These are phyloP conservation scores for Leucosporidium scottii DNA, from an alignment of 768 basidiomycete genomes.

Conservation along the genomic window DNA sequence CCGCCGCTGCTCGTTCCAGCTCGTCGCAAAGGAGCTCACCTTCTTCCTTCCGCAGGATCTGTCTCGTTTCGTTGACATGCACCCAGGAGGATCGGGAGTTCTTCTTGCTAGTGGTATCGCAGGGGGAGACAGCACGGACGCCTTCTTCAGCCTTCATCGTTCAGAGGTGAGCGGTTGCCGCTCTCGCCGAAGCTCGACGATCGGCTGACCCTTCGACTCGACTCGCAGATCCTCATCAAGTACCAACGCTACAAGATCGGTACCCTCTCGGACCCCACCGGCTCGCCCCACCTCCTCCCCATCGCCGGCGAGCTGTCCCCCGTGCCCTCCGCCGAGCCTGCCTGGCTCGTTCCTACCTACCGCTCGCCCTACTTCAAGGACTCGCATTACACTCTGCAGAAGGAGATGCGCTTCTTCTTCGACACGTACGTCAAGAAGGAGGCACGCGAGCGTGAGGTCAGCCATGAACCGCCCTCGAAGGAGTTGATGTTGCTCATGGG, in stretches of 20 bases:
- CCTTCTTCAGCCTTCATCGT: slow-evolving; percentile 31
- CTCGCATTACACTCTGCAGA: slow-evolving; percentile 60
- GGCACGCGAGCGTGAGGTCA: slow-evolving; percentile 22
- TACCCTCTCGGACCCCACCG: not conserved
- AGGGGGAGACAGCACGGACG: slow-evolving; percentile 38
- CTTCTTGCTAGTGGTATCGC: slow-evolving; percentile 68
- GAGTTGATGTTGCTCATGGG: slow-evolving; percentile 27
- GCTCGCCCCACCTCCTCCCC: slow-evolving; percentile 45
- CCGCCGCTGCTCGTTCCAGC: no score
- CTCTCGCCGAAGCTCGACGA: slow-evolving; percentile 15
- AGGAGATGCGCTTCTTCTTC: slow-evolving; percentile 58
- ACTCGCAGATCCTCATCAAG: not conserved
- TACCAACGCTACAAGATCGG: slow-evolving; percentile 33
- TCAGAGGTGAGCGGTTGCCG: slow-evolving; percentile 57
- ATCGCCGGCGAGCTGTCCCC: slow-evolving; percentile 56
- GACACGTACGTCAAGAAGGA: slow-evolving; percentile 54
- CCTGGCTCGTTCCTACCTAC: slow-evolving; percentile 66
- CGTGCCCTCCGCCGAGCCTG: slow-evolving; percentile 82
- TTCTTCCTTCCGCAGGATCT: slow-evolving; percentile 63
- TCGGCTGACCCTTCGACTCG: not conserved
- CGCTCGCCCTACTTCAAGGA: slow-evolving; percentile 69
- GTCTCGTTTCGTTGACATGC: slow-evolving; percentile 67
- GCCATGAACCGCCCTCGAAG: slow-evolving; percentile 24
- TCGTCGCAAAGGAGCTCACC: slow-evolving; percentile 34
- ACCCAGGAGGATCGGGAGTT: slow-evolving; percentile 74